A percentile compares a stretch with the other conserved stretches of the same genome.
These are phyloP conservation scores for Citrullus mucosospermus DNA, from an alignment of 306 rosid species.

Conservation along the genomic window DNA sequence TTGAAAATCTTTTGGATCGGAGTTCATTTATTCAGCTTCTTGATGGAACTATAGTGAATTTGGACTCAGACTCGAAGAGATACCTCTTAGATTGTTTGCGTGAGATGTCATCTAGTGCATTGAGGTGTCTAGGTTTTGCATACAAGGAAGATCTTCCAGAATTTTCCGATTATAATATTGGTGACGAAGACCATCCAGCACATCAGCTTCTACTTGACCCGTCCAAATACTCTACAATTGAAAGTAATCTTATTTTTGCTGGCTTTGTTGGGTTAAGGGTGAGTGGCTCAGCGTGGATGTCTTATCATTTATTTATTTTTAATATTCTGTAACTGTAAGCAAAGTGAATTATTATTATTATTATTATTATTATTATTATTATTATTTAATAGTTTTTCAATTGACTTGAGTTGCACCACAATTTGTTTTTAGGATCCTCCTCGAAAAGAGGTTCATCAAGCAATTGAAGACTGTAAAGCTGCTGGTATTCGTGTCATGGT, in stretches of 20 bases:
- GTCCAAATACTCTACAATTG: slow-evolving; percentile 65
- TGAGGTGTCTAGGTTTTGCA: slow-evolving; percentile 92
- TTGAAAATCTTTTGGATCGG: slow-evolving; percentile 68
- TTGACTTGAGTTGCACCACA: slow-evolving; percentile 11
- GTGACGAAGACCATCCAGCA: slow-evolving; percentile 83
- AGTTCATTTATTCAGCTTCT: slow-evolving; percentile 60
- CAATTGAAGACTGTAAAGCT: slow-evolving; percentile 82
- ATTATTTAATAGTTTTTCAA: background rate
- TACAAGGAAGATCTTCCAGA: slow-evolving; percentile 55
- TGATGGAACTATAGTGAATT: slow-evolving; percentile 49
- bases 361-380: background rate
- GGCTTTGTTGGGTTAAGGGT: slow-evolving; percentile 89
- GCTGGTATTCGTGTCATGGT: slow-evolving; percentile 97
- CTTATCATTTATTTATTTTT: background rate
- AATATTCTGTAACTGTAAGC: background rate
- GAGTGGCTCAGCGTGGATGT: slow-evolving; percentile 21
- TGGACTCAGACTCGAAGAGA: slow-evolving; percentile 47
- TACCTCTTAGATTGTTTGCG: slow-evolving; percentile 48
- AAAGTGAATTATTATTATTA: background rate
- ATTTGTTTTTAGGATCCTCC: slow-evolving; percentile 69
- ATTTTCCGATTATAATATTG: slow-evolving; percentile 40
- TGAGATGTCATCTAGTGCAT: slow-evolving; percentile 80
- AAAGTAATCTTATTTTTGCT: slow-evolving; percentile 66
- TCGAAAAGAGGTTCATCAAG: slow-evolving; percentile 69
- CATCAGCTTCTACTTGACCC: slow-evolving; percentile 81